Evolutionary conservation across 805 yeast species (phyloP).

Genomic region (Lipomyces sp.): DNA sequence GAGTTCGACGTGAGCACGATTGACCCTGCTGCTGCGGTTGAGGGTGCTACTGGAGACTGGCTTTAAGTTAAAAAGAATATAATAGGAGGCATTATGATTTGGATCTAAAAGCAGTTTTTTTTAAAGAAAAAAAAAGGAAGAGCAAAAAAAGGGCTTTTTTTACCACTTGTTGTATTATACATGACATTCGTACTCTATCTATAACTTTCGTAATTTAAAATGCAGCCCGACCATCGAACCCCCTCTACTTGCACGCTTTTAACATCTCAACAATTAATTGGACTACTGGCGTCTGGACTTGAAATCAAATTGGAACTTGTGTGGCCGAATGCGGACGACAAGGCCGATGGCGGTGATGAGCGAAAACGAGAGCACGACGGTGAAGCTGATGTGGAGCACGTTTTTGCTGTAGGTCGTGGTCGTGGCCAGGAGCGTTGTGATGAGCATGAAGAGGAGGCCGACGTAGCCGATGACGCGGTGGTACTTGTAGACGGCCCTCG

Average conservation of each 20-base stretch:
- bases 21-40: slow-evolving; percentile 59
- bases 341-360: slow-evolving; percentile 14
- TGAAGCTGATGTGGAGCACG: slow-evolving; percentile 9
- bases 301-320: slow-evolving; percentile 19
- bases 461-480: slow-evolving; percentile 35
- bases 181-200: too few species aligned
- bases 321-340: slow-evolving; percentile 21
- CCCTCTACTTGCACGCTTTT: too few species aligned
- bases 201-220: too few species aligned
- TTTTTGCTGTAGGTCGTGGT: slow-evolving; percentile 18
- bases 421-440: slow-evolving; percentile 9
- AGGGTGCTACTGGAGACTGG: slow-evolving; percentile 41
- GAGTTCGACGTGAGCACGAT: too few species aligned
- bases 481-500: slow-evolving; percentile 33
- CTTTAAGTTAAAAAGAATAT: too few species aligned
- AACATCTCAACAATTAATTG: too few species aligned
- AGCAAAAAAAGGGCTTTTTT: neutral
- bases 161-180: too few species aligned
- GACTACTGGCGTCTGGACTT: slow-evolving; percentile 3
- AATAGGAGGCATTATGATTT: neutral
- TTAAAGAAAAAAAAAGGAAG: neutral
- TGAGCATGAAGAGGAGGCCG: slow-evolving; percentile 6
- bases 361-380: slow-evolving; percentile 11
- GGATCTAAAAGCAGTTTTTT: neutral
- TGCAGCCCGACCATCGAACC: too few species aligned